A percentile compares a stretch with the other conserved stretches of the same genome.
Conservation (phyloP, 495 filamentous ascomycete genomes). For the Parathielavia appendiculata region DNA sequence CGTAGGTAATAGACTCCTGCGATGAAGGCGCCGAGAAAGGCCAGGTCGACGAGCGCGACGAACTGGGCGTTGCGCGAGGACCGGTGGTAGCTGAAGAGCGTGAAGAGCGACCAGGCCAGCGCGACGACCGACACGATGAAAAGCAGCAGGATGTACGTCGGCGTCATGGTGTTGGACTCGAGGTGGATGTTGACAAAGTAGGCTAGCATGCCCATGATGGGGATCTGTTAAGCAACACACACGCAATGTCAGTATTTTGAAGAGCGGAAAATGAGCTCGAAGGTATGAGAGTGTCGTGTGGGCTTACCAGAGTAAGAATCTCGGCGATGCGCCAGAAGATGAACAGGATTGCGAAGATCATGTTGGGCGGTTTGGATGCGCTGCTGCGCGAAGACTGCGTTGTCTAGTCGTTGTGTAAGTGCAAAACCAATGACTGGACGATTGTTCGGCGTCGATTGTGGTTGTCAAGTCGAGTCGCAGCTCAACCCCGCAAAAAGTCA, state of each 20-base stretch:
- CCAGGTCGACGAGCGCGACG: constrained; percentile 71
- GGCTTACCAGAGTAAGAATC: constrained; percentile 65
- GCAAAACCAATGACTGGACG: too few species aligned
- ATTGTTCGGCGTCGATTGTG: too few species aligned
- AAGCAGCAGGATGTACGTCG: constrained; percentile 74
- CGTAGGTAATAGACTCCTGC: constrained; percentile 72
- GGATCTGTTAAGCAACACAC: constrained; percentile 48
- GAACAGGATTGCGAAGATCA: constrained; percentile 78
- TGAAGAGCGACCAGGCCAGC: constrained; percentile 72
- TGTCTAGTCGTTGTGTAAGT: too few species aligned
- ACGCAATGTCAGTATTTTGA: constrained; percentile 14
- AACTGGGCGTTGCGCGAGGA: constrained; percentile 66
- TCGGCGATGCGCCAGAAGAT: constrained; percentile 76
- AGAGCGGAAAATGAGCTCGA: neutral
- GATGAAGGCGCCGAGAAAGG: constrained; percentile 78
- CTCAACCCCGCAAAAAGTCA: too few species aligned
- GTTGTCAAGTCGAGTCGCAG: neutral
- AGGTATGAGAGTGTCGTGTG: neutral
- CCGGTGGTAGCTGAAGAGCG: constrained; percentile 73
- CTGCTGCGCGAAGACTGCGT: neutral
- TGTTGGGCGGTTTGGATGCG: constrained; percentile 37
- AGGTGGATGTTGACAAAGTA: constrained; percentile 78
- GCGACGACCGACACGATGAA: constrained; percentile 86
- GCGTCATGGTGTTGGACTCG: constrained; percentile 65
- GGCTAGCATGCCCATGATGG: constrained; percentile 81